Conservation (phyloP, 768 basidiomycete genomes). For the Russula ochroleuca region DNA sequence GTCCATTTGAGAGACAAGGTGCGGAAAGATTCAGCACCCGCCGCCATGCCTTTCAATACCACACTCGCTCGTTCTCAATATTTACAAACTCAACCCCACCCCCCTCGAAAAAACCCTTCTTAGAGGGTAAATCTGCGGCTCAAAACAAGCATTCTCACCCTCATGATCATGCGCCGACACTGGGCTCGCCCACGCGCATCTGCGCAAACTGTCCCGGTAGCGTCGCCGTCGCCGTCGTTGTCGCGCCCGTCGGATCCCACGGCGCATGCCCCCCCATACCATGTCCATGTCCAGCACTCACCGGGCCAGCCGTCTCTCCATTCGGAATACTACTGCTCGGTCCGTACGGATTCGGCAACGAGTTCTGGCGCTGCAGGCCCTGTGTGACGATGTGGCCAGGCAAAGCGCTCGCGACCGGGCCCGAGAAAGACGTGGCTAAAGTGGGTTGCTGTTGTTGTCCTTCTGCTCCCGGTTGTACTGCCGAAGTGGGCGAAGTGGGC, state of each 20-base stretch:
- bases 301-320: not conserved
- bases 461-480: not conserved
- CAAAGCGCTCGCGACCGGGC: not conserved
- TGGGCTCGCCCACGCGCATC: slow-evolving; percentile 27
- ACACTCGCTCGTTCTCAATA: not conserved
- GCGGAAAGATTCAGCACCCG: too few species aligned
- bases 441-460: slow-evolving; percentile 15
- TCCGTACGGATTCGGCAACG: slow-evolving; percentile 24
- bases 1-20: not conserved
- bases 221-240: not conserved
- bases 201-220: slow-evolving; percentile 23
- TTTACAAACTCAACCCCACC: not conserved
- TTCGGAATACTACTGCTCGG: too few species aligned
- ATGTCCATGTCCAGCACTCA: slow-evolving; percentile 3
- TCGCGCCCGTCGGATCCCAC: slow-evolving; percentile 5
- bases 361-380: slow-evolving; percentile 9
- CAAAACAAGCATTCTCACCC: too few species aligned
- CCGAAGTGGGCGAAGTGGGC: not conserved
- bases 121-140: too few species aligned
- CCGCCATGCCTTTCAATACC: not conserved
- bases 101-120: too few species aligned
- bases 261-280: slow-evolving; percentile 2
- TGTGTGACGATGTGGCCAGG: not conserved
- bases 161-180: slow-evolving; percentile 19
- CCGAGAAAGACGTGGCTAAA: not conserved